A percentile compares a stretch with the other conserved stretches of the same genome.
Conservation (phyloP, 1,284 basidiomycete genomes). For the Hypsizygus ulmarius region DNA sequence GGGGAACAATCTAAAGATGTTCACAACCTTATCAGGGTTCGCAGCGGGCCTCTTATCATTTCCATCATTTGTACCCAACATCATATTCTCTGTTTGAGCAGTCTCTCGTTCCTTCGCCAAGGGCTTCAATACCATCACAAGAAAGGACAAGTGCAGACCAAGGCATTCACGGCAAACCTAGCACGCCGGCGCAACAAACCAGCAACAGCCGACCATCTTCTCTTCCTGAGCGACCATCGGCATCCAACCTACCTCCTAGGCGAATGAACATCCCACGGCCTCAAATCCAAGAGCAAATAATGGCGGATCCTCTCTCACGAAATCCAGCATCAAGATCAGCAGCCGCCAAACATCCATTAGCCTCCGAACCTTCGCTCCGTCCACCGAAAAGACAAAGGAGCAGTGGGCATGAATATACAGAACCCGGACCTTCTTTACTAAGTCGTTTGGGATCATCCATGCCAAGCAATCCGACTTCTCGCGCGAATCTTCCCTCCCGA, state of each 20-base stretch:
- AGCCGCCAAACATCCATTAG: constrained; percentile 14
- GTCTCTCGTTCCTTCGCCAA: constrained; percentile 37
- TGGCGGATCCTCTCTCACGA: not conserved
- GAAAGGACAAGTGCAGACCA: not conserved
- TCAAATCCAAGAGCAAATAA: constrained; percentile 6
- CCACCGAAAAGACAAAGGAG: constrained; percentile 35
- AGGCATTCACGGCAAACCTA: constrained; percentile 1
- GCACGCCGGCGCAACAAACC: not conserved
- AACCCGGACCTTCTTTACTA: constrained; percentile 38
- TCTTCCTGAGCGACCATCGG: constrained; percentile 13
- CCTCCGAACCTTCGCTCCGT: constrained; percentile 24
- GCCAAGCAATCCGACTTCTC: constrained; percentile 15
- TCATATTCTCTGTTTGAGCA: constrained; percentile 50
- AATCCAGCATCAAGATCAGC: constrained; percentile 4
- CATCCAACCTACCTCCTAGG: constrained; percentile 11
- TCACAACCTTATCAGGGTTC: constrained; percentile 62
- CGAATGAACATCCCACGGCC: constrained; percentile 16
- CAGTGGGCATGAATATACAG: constrained; percentile 22
- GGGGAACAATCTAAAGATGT: constrained; percentile 37
- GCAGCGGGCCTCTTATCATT: constrained; percentile 51
- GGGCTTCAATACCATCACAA: constrained; percentile 20
- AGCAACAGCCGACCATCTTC: constrained; percentile 9
- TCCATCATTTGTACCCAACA: constrained; percentile 43
- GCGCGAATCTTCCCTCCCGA: constrained; percentile 20
- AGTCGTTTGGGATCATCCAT: constrained; percentile 35